Evolutionary conservation across 2,329 filamentous ascomycete genomes (phyloP), one percentile per base, ranked within the genome.

Genomic region (Ophiostoma himal-ulmi): DNA sequence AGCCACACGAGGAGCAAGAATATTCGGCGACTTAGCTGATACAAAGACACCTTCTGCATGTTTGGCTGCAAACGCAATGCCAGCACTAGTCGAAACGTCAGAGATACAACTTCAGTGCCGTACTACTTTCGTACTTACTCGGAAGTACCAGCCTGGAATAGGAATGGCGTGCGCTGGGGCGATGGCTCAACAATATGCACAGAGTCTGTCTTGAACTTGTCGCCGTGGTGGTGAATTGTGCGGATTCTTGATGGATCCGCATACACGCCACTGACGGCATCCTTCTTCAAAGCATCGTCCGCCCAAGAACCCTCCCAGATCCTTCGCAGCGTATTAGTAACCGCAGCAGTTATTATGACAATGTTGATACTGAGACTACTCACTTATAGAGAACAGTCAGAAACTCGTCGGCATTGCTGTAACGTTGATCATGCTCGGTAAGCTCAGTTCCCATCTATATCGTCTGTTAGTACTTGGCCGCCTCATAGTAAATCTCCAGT

Each of bases 231-330:
- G 52, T 64, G 60, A 17, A 64, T 64, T 20, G 60, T 64, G 5
- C 60, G 30, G 26, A 64, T 36, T 20, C 11, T 22, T 34, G 26
- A 34, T 14, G 60, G 30, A 20, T 64, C 60, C 8, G 60, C 26
- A 11, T 37, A 64, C n/a, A 64, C 60, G 60, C 34, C 26, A 13
- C 26, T 34, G 13, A 22, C 14, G 17, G 60, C 26, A 64, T 64
- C 60, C 60, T 64, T 64, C 60, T 64, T 64, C 26, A 64, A 7
- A n/a, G 60, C 60, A 37, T 34, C 60, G 60, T 64, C 60, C n/a
- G 60, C 60, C 60, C 60, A 64, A 5, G 60, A 64, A 1, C 60
- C 60, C 17, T 64, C 60, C 60, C 60, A 64, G 13, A 64, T 64
- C 17, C 60, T 64, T 5, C 11, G 26, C 54, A 17, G 44, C 17